Evolutionary conservation across 2,329 filamentous ascomycete genomes (phyloP), one percentile per base, ranked within the genome.

Genomic region (Alternaria burnsii): DNA sequence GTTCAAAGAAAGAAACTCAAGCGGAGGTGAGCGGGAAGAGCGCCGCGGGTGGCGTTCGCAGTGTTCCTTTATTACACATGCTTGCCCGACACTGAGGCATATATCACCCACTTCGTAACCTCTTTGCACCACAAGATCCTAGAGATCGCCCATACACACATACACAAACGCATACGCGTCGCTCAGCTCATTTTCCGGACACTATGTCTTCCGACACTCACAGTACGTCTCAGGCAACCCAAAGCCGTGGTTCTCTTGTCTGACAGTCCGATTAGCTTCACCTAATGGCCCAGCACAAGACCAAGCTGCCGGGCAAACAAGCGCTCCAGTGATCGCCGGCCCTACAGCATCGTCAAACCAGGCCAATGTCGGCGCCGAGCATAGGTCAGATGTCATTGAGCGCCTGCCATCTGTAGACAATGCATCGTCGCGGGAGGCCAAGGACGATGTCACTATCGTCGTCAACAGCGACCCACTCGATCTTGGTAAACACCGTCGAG

Each of bases 401-500:
- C 63, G 65, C 28, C 61, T 69, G 43, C 67, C 73, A 55, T 63
- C 66, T 52, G 58, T 53, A 41, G 67, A 57, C 43, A 66, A 61
- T 53, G 63, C 59, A 55, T 67, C 65, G 36, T 63, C 67, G 58
- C 68, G 65, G 8, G 58, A 65, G 8, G 66, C 69, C 63, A 71
- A 76, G 59, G 66, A 69, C 51, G 58, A 69, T 58, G 58, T 58
- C 20, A 56, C 61, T 30, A 57, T 71, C 57, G 60, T 62, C 42
- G 56, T 66, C 28, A 43, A 66, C 36, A 66, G 58, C 8, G 79
- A 81, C 60, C 79, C 79, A n/a, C 73, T 78, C 36, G 71, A 74
- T 47, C 76, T 80, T 38, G 67, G 70, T 11, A 74, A 73, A 60
- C 74, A 77, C 56, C 72, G 70, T 32, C 74, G 76, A 57, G 64